These are phyloP conservation scores for Syncephalastrum racemosum DNA, from an alignment of 371 early-diverging fungal genomes.

Conservation along the genomic window DNA sequence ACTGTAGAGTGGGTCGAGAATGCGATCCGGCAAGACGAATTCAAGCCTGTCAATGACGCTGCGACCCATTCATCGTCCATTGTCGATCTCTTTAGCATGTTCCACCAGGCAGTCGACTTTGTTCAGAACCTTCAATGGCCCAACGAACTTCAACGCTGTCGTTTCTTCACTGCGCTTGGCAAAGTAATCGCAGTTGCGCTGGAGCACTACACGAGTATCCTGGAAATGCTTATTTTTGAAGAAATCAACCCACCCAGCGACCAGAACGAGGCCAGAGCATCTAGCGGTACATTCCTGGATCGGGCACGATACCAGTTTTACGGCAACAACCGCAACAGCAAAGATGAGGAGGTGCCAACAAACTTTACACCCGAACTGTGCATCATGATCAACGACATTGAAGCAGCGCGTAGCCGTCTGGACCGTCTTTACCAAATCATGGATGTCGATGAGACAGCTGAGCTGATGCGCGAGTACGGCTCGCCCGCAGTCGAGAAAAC, in stretches of 20 bases:
- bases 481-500: constrained; percentile 24
- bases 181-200: constrained; percentile 60
- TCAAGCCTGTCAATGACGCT: constrained; percentile 56
- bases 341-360: constrained; percentile 47
- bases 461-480: constrained; percentile 45
- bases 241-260: constrained; percentile 33
- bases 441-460: constrained; percentile 64
- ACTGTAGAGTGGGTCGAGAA: constrained; percentile 64
- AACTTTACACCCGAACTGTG: constrained; percentile 64
- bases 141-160: constrained; percentile 63
- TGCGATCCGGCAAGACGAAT: constrained; percentile 66
- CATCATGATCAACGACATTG: constrained; percentile 67
- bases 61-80: constrained; percentile 80
- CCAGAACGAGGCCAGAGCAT: constrained; percentile 10
- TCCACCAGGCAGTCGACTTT: constrained; percentile 74
- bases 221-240: constrained; percentile 41
- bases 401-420: constrained; percentile 60
- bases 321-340: constrained; percentile 23
- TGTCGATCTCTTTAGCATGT: constrained; percentile 75
- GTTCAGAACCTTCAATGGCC: constrained; percentile 79
- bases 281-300: constrained; percentile 32
- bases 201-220: constrained; percentile 49
- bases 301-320: constrained; percentile 42
- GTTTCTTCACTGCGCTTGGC: constrained; percentile 69
- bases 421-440: constrained; percentile 64